phyloP scores from a whole-genome alignment of 345 rosid genomes.

The Fremontodendron californicum region DNA sequence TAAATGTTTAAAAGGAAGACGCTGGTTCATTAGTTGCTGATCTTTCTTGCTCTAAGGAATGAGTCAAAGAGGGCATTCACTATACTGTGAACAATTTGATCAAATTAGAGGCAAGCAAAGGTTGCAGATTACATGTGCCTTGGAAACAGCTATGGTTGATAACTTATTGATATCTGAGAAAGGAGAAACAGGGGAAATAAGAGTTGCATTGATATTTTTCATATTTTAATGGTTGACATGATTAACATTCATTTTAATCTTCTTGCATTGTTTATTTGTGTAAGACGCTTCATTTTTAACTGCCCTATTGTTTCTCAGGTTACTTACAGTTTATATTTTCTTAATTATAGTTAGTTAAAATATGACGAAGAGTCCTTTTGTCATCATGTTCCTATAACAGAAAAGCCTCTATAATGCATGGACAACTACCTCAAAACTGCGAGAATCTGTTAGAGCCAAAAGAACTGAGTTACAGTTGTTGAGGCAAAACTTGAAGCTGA shows the following conservation, averaged over 20 bases:
- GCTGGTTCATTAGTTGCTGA: neutral
- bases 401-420: slow-evolving; percentile 57
- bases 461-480: slow-evolving; percentile 55
- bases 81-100: neutral
- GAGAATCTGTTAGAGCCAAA: slow-evolving; percentile 66
- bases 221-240: neutral
- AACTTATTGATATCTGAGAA: neutral
- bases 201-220: neutral
- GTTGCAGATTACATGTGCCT: neutral
- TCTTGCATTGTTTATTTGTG: neutral
- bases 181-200: neutral
- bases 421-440: slow-evolving; percentile 51
- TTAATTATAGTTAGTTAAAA: neutral
- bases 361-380: neutral
- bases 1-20: neutral
- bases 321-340: neutral
- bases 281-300: neutral
- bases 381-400: slow-evolving; percentile 37
- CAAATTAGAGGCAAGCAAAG: neutral
- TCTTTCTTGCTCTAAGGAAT: neutral
- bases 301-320: neutral
- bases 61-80: neutral
- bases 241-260: neutral
- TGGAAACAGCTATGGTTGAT: neutral
- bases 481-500: slow-evolving; percentile 64